phyloP scores from a whole-genome alignment of 148 eudicot genomes.

The Chenopodium berlandieri region DNA sequence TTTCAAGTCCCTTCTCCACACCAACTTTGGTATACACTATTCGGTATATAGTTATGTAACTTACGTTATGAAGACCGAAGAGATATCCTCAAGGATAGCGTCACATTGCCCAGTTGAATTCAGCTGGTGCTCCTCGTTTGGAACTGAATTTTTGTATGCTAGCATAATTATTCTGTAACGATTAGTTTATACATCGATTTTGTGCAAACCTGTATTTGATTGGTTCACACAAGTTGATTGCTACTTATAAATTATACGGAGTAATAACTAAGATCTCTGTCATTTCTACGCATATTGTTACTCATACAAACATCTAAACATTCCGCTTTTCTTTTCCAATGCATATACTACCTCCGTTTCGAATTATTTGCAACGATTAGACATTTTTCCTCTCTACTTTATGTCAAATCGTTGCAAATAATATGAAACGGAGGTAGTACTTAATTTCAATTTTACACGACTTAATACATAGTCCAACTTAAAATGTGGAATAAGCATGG shows the following conservation, averaged over 20 bases:
- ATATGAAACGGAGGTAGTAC: too few species aligned
- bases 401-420: too few species aligned
- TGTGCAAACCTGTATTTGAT: background rate
- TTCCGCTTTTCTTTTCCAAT: too few species aligned
- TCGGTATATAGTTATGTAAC: background rate
- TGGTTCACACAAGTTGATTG: constrained; percentile 2
- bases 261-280: too few species aligned
- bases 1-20: background rate
- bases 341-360: too few species aligned
- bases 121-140: background rate
- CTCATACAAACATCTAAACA: too few species aligned
- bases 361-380: too few species aligned
- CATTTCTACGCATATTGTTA: too few species aligned
- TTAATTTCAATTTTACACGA: too few species aligned
- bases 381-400: too few species aligned
- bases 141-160: constrained; percentile 17
- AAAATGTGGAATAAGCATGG: too few species aligned
- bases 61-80: background rate
- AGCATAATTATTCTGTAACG: background rate
- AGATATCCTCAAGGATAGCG: background rate
- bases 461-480: too few species aligned
- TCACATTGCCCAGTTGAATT: background rate
- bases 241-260: background rate
- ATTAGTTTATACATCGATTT: constrained; percentile 15
- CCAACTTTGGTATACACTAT: background rate